Evolutionary conservation across 495 filamentous ascomycete genomes (phyloP), one percentile per base, ranked within the genome.

Genomic region (Schizothecium vesticola): DNA sequence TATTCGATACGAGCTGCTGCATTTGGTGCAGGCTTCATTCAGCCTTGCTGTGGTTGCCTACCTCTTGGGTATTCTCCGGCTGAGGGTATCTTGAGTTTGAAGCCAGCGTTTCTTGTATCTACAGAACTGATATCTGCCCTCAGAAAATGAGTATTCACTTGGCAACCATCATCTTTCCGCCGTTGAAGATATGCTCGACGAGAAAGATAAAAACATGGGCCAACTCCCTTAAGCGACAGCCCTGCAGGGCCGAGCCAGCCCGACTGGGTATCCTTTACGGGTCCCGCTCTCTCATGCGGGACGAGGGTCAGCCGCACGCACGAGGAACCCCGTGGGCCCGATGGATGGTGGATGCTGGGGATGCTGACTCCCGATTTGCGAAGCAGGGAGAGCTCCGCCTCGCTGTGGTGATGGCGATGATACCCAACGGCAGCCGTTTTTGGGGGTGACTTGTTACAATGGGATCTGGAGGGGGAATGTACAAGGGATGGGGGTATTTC

Each of bases 261-360:
- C 43, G 43, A 51, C 43, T 51, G 43, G 43, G 43, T 19, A 51
- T 51, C 43, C 43, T 51, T 51, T n/a, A 51, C 43, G 43, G 43
- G 43, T n/a, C 26, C 60, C 60, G 31, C 26, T 61, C 60, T 28
- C 28, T 61, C 28, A 61, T 31, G 60, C 60, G 31, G 26, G 26
- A 31, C 60, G 60, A 13, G 60, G n/a, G 36, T 61, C 60, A 61
- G 60, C 60, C 60, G 60, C 60, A 61, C 19, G 26, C 60, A 28
- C 60, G 26, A 51, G 19, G n/a, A 51, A 19, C 43, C 43, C 43
- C 43, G 43, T 51, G 43, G 43, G 43, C 43, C 43, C 43, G 43
- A 51, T n/a, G 43, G 43, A 16, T 43, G 43, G 3, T 33, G 31
- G 43, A 51, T n/a, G 43, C 26, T 28, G 43, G 43, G 19, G 43